A percentile compares a stretch with the other conserved stretches of the same genome.
phyloP scores from a whole-genome alignment of 2,329 filamentous ascomycete genomes.

The Thelonectria blattea region DNA sequence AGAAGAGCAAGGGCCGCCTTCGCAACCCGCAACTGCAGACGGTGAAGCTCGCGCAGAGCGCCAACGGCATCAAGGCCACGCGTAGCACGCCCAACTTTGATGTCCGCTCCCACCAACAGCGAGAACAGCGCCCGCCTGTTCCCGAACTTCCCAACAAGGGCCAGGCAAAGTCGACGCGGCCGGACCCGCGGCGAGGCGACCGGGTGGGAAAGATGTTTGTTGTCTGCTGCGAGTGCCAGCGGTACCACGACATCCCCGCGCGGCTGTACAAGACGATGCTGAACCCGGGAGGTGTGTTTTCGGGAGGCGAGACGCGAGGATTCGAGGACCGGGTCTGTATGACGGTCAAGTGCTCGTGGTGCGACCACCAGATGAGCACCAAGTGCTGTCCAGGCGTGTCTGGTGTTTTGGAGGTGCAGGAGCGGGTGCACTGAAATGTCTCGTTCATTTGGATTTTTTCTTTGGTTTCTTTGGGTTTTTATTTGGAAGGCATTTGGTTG shows the following conservation, averaged over 20 bases:
- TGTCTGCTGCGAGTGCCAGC: slow-evolving; percentile 68
- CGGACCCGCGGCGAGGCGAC: slow-evolving; percentile 38
- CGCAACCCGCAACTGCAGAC: not conserved
- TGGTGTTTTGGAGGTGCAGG: slow-evolving; percentile 69
- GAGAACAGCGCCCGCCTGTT: slow-evolving; percentile 19
- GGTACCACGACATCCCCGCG: slow-evolving; percentile 70
- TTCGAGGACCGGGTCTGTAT: slow-evolving; percentile 64
- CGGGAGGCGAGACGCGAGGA: slow-evolving; percentile 54
- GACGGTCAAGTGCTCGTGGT: slow-evolving; percentile 74
- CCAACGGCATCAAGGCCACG: slow-evolving; percentile 6
- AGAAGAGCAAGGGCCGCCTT: slow-evolving; percentile 32
- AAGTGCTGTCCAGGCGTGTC: slow-evolving; percentile 73
- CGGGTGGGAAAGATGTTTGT: slow-evolving; percentile 68
- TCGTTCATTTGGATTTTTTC: not conserved
- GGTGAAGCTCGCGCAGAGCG: not conserved
- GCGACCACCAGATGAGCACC: slow-evolving; percentile 72
- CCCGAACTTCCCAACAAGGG: slow-evolving; percentile 23
- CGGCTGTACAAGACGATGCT: slow-evolving; percentile 70
- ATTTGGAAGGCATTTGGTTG: not conserved
- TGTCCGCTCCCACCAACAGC: slow-evolving; percentile 22
- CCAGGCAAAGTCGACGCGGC: slow-evolving; percentile 10
- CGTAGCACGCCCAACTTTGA: slow-evolving; percentile 22
- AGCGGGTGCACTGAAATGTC: slow-evolving; percentile 58
- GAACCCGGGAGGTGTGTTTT: slow-evolving; percentile 60
- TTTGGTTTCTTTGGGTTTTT: not conserved